Conservation (phyloP, 495 filamentous ascomycete species). For the Evansstolkia leycettana region DNA sequence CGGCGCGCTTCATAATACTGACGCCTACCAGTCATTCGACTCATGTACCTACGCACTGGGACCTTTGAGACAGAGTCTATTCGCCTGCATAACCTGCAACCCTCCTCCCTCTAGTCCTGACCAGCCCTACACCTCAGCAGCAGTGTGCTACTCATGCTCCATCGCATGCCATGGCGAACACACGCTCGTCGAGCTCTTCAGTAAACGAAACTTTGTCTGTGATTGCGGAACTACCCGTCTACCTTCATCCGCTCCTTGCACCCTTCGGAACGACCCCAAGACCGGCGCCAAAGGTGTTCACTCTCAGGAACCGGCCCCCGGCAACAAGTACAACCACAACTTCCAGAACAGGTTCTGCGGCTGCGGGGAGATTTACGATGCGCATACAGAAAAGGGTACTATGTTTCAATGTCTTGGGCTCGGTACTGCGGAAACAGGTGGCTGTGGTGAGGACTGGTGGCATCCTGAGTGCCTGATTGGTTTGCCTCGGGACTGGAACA, state of each 20-base stretch:
- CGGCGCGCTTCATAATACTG: conserved; percentile 4
- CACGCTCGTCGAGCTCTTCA: conserved; percentile 89
- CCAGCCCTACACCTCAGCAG: conserved; percentile 60
- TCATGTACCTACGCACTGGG: conserved; percentile 83
- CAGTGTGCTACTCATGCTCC: conserved; percentile 91
- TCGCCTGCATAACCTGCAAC: conserved; percentile 87
- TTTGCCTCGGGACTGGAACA: conserved; percentile 42
- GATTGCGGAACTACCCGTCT: conserved; percentile 89
- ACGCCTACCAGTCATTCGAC: conserved; percentile 61
- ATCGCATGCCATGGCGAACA: conserved; percentile 96
- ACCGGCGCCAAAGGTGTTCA: conserved; percentile 69
- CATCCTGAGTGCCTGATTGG: conserved; percentile 92
- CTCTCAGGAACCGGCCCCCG: conserved; percentile 55
- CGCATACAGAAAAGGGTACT: conserved; percentile 80
- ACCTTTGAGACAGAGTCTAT: conserved; percentile 72
- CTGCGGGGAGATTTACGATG: conserved; percentile 75
- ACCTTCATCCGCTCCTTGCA: conserved; percentile 56
- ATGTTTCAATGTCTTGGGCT: conserved; percentile 98
- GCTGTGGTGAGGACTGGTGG: conserved; percentile 98
- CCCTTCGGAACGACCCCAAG: conserved; percentile 57
- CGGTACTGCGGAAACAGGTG: conserved; percentile 63
- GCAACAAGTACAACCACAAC: conserved; percentile 90
- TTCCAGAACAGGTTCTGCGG: conserved; percentile 88
- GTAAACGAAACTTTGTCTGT: conserved; percentile 88
- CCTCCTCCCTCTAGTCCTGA: conserved; percentile 52